These are phyloP conservation scores for Exophiala oligosperma DNA, from an alignment of 2,329 filamentous ascomycete genomes.

Conservation along the genomic window DNA sequence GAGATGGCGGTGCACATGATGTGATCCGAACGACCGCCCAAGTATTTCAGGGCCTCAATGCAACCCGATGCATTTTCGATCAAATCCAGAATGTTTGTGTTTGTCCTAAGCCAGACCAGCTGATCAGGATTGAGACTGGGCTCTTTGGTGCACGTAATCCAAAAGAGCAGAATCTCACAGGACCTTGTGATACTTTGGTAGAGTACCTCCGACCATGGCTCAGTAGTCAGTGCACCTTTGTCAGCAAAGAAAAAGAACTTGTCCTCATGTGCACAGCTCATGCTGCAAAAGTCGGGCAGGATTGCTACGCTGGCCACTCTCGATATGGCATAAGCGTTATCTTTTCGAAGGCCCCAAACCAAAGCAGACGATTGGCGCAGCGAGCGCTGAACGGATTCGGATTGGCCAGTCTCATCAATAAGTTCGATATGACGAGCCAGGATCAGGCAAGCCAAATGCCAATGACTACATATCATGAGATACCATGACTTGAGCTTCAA, in stretches of 20 bases:
- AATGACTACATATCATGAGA: constrained; percentile 11
- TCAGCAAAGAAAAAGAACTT: constrained; percentile 9
- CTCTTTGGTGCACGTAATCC: constrained; percentile 8
- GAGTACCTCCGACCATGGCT: constrained; percentile 13
- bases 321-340: constrained; percentile 9
- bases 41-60: constrained; percentile 5
- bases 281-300: not conserved
- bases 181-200: constrained; percentile 7
- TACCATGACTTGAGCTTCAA: constrained; percentile 13
- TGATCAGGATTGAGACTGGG: constrained; percentile 7
- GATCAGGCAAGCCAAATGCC: constrained; percentile 12
- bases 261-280: constrained; percentile 6
- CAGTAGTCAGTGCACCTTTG: constrained; percentile 9
- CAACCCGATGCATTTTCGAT: constrained; percentile 4
- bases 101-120: constrained; percentile 3
- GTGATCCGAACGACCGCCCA: constrained; percentile 4
- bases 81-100: not conserved
- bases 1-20: constrained; percentile 3
- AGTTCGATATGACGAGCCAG: constrained; percentile 11
- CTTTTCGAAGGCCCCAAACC: constrained; percentile 8
- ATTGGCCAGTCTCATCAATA: constrained; percentile 7
- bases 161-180: constrained; percentile 6
- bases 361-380: constrained; percentile 10
- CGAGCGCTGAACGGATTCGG: constrained; percentile 6
- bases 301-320: not conserved